phyloP scores from a whole-genome alignment of 768 basidiomycete genomes.

The Mycena albidolilacea region DNA sequence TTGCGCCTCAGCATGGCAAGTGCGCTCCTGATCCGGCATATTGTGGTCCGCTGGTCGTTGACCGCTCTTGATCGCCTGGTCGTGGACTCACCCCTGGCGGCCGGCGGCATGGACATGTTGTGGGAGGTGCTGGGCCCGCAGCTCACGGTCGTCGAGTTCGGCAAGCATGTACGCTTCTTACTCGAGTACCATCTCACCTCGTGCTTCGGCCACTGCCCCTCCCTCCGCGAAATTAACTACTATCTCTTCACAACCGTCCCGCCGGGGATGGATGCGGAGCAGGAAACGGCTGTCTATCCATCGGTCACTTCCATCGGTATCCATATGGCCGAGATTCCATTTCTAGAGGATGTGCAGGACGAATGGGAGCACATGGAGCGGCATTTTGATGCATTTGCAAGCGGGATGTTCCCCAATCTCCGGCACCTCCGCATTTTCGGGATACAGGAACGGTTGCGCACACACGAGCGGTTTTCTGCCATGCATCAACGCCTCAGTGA shows the following conservation, averaged over 20 bases:
- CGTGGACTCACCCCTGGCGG: constrained; percentile 61
- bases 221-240: constrained; percentile 69
- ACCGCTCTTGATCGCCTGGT: constrained; percentile 69
- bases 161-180: constrained; percentile 68
- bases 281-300: constrained; percentile 35
- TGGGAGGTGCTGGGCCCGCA: constrained; percentile 68
- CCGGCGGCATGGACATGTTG: constrained; percentile 57
- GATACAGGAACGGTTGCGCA: background rate
- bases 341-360: constrained; percentile 53
- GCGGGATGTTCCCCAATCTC: constrained; percentile 62
- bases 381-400: constrained; percentile 64
- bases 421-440: constrained; percentile 64
- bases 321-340: constrained; percentile 63
- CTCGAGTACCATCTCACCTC: constrained; percentile 62
- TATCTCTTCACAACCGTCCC: constrained; percentile 64
- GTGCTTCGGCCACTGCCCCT: constrained; percentile 63
- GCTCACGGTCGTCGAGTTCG: constrained; percentile 70
- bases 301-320: constrained; percentile 65
- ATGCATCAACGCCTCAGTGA: constrained; percentile 21
- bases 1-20: constrained; percentile 67
- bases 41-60: constrained; percentile 63
- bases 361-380: constrained; percentile 58
- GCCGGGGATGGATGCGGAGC: constrained; percentile 25
- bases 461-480: constrained; percentile 16
- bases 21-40: constrained; percentile 64